Evolutionary conservation across 75 land plant genomes (phyloP), one percentile per base, ranked within the genome.

Genomic region (Selaginella moellendorffii): DNA sequence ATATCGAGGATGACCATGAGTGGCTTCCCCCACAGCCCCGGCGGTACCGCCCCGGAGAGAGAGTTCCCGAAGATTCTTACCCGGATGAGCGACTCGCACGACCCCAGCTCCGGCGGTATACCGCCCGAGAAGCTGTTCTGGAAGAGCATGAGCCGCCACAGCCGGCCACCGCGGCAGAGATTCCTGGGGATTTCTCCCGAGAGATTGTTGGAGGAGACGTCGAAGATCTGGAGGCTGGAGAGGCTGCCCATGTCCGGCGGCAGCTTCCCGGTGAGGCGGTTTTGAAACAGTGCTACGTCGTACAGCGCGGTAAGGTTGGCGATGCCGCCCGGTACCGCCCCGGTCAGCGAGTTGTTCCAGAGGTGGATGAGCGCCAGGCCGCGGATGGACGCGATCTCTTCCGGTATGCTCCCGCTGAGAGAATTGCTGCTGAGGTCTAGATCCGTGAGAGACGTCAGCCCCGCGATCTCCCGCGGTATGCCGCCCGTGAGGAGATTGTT

Each of bases 351-450:
- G 24, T 56, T 56, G 59, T 56, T 56, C 59, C 59, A 56, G 24
- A 56, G 59, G n/a, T 56, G 59, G n/a, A 56, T 56, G 17, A 56
- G n/a, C 19, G 17, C 59, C 59, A 14, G 2, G 56, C 24, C 63
- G 74, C 25, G 24, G 78, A 19, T 27, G 12, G 26, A 81, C 29
- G 82, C 61, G 30, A 85, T 63, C 18, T 81, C 81, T 0, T 46
- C 65, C 12, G 88, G 88, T 1, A 80, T 52, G 29, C 54, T 68
- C 14, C 88, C 85, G 8, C 63, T 29, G 0, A 85, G 69, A 10
- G 24, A 31, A 52, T 85, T 85, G 56, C 65, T 24, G 58, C 70
- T 79, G 2, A 85, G 63, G 64, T 85, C 80, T 9, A 85, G 71
- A 52, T 69, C 65, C 66, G 56, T 28, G 0, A 85, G 81, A 24